A percentile compares a stretch with the other conserved stretches of the same genome.
phyloP scores from a whole-genome alignment of 1,139 yeast genomes.

The Zhuliangozyma blackwelliae region DNA sequence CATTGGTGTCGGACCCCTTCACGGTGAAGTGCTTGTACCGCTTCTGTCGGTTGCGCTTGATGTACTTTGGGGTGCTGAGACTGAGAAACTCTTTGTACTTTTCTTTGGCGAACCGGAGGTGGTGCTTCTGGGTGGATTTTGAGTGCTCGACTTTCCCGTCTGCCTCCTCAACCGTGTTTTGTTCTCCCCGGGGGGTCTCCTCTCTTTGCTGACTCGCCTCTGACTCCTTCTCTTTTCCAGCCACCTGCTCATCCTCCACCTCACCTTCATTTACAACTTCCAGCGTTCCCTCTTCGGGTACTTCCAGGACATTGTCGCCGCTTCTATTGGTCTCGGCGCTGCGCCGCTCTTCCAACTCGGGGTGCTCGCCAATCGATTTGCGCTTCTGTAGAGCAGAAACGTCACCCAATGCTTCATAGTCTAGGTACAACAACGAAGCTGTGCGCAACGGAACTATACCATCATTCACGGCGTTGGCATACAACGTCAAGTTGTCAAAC shows the following conservation, averaged over 20 bases:
- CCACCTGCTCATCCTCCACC: background rate
- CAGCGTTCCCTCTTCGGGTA: conserved; percentile 8
- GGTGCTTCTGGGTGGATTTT: conserved; percentile 2
- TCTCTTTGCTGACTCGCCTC: too few species aligned
- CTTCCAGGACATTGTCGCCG: conserved; percentile 9
- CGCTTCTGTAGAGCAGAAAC: conserved; percentile 22
- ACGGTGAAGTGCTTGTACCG: conserved; percentile 24
- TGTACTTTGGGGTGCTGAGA: conserved; percentile 9
- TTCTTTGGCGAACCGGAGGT: conserved; percentile 1
- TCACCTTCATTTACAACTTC: too few species aligned
- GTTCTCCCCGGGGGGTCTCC: background rate
- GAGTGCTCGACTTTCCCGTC: conserved; percentile 2
- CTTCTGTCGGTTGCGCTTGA: conserved; percentile 17
- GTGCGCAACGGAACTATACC: conserved; percentile 88
- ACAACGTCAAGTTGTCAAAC: conserved; percentile 67
- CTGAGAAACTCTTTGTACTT: conserved; percentile 19
- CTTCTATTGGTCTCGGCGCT: conserved; percentile 10
- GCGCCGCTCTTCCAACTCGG: conserved; percentile 11
- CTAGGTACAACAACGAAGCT: conserved; percentile 48
- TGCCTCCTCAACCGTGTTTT: background rate
- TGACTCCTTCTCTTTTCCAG: background rate
- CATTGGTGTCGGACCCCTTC: conserved; percentile 18
- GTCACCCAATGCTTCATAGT: conserved; percentile 40
- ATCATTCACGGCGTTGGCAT: conserved; percentile 81
- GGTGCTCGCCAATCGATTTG: conserved; percentile 10